Base-by-base conservation (phyloP, 169 alveolate genomes). In the Miamiensis avidus region DNA sequence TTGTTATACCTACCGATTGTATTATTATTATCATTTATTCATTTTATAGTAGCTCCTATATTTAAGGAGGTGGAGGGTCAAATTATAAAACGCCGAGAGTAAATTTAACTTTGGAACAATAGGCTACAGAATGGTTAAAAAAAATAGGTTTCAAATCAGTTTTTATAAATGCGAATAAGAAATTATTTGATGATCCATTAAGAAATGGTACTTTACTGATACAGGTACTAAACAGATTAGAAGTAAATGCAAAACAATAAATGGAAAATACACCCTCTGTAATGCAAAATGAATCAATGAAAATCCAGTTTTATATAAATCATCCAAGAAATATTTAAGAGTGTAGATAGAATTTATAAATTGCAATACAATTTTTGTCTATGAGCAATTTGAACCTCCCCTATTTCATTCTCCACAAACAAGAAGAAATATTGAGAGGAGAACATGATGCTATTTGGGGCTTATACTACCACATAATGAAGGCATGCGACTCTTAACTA, bases 381-480 rank as follows among this genome's bases (percentile, higher is more conserved):
- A 79, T 49, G 33, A 49, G 20, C 32, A 25, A 16, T 29, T 20
- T 49, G 20, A 79, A 49, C 20, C n/a, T 65, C 20, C 84, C 84
- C 20, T 49, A 49, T 31, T 79, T 34, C 64, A 34, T 65, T 28
- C 16, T 65, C n/a, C 31, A 34, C n/a, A 79, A 79, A 30, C 28
- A 34, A 0, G 84, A 79, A 29, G 76, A 79, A 29, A 79, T 79
- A 15, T 29, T 79, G n/a, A 79, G 65, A 29, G 84, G 84, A n/a
- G 84, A 79, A 15, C 76, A 79, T 29, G 74, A 79, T 29, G 74
- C 84, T n/a, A 49, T 79, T 27, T 79, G 76, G 74, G 84, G 84
- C 25, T 29, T 79, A 28, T 72, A 34, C 11, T 79, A 79, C 15
- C 31, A 79, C 31, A n/a, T 79, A 79, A 49, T 49, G 74, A 79